A percentile compares a stretch with the other conserved stretches of the same genome.
Evolutionary conservation across 495 filamentous ascomycete species (phyloP).

Genomic region (Entonaema liquescens): DNA sequence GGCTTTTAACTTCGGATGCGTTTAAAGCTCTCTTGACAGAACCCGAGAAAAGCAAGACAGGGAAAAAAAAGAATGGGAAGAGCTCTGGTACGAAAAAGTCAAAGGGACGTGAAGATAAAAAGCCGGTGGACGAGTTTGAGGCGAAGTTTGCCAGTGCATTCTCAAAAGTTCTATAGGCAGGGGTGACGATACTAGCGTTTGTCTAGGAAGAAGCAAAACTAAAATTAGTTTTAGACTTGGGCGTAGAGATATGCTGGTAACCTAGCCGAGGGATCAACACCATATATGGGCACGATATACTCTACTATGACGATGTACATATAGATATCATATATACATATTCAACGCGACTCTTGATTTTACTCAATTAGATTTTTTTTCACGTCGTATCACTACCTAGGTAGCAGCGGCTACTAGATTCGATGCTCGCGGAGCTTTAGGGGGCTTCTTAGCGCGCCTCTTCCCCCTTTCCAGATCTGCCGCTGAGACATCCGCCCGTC

Average conservation of each 20-base stretch:
- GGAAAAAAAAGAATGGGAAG: neutral
- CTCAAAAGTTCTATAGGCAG: neutral
- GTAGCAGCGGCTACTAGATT: slow-evolving; percentile 27
- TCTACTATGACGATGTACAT: neutral
- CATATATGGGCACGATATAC: neutral
- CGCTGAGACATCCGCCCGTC: slow-evolving; percentile 39
- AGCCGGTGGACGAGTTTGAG: slow-evolving; percentile 15
- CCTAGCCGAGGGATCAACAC: neutral
- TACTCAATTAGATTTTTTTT: neutral
- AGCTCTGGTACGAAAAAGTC: neutral
- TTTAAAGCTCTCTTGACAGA: neutral
- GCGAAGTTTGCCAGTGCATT: slow-evolving; percentile 17
- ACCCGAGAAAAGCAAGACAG: neutral
- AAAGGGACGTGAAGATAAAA: neutral
- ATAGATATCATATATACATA: neutral
- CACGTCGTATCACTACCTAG: neutral
- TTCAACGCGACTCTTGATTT: neutral
- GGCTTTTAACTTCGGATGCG: neutral
- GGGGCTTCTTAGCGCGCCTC: slow-evolving; percentile 38
- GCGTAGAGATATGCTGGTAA: neutral
- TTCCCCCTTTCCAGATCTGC: slow-evolving; percentile 43
- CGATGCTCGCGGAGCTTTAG: slow-evolving; percentile 28
- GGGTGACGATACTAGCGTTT: neutral
- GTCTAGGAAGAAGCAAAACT: neutral
- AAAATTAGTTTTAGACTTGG: neutral